Percentiles rank a stretch among this genome's conserved stretches.
Conservation (phyloP, 768 basidiomycete species). For the Leccinum longicurvipes region DNA sequence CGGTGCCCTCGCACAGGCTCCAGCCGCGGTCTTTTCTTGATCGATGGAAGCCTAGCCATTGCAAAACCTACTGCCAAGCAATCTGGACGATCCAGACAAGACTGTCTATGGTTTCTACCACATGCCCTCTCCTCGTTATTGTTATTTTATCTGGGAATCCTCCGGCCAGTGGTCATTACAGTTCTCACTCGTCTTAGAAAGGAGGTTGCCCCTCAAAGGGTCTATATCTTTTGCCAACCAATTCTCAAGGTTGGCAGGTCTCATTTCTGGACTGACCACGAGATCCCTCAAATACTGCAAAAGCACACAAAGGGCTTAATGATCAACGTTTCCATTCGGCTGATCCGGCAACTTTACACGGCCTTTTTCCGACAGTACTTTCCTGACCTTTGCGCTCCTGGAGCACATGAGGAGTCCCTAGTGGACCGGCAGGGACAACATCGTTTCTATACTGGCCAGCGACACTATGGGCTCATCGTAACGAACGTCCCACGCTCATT, state of each 20-base stretch:
- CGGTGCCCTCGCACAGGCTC: not conserved
- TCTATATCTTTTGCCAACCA: too few species aligned
- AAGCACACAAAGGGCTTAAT: too few species aligned
- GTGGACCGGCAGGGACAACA: not conserved
- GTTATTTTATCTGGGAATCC: not conserved
- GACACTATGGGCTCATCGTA: not conserved
- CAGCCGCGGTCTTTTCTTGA: not conserved
- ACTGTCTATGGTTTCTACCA: not conserved
- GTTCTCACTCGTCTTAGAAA: not conserved
- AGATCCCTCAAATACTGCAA: not conserved
- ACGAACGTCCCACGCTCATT: not conserved
- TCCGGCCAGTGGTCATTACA: not conserved
- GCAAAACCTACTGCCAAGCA: not conserved
- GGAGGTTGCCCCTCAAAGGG: too few species aligned
- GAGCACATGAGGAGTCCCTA: not conserved
- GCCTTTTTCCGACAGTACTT: too few species aligned
- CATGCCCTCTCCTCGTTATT: not conserved
- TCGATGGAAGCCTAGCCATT: not conserved
- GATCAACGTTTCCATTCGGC: too few species aligned
- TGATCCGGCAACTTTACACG: too few species aligned
- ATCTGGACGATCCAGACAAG: not conserved
- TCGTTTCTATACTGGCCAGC: not conserved
- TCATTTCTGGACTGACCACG: too few species aligned
- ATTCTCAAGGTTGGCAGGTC: too few species aligned
- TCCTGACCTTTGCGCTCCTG: too few species aligned